Percentiles rank a stretch among this genome's conserved stretches.
phyloP scores from a whole-genome alignment of 331 rosid species.

The Malus hybrid region DNA sequence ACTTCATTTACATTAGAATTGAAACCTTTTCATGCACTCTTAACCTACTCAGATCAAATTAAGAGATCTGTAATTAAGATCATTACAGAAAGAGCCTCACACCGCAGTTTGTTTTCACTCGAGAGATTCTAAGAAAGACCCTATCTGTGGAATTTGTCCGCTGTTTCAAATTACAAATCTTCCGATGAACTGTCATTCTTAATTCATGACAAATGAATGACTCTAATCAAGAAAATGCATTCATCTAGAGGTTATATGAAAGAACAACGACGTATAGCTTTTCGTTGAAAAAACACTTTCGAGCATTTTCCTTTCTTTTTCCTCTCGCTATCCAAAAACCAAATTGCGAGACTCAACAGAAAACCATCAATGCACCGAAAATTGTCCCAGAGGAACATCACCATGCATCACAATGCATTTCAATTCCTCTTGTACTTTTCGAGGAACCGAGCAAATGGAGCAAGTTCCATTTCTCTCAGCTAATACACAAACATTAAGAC shows the following conservation, averaged over 20 bases:
- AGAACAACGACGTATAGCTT: background rate
- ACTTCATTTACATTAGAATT: background rate
- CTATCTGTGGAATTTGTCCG: background rate
- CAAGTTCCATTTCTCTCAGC: background rate
- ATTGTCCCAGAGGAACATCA: background rate
- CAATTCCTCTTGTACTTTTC: background rate
- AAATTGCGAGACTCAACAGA: no score
- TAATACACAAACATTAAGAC: background rate
- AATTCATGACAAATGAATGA: background rate
- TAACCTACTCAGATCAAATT: background rate
- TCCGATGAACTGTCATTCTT: background rate
- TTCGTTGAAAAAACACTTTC: background rate
- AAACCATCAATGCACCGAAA: no score
- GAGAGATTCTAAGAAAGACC: background rate
- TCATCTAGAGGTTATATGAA: background rate
- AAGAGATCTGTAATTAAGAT: background rate
- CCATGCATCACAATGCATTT: background rate
- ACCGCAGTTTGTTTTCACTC: background rate
- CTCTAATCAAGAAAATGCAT: background rate
- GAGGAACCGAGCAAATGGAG: background rate
- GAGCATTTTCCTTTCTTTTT: no score
- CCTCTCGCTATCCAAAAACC: no score
- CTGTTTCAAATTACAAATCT: background rate
- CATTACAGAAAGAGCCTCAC: background rate
- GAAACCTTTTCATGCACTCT: background rate